Evolutionary conservation across 1,284 basidiomycete genomes (phyloP).

Genomic region (Cryptococcus sp.): DNA sequence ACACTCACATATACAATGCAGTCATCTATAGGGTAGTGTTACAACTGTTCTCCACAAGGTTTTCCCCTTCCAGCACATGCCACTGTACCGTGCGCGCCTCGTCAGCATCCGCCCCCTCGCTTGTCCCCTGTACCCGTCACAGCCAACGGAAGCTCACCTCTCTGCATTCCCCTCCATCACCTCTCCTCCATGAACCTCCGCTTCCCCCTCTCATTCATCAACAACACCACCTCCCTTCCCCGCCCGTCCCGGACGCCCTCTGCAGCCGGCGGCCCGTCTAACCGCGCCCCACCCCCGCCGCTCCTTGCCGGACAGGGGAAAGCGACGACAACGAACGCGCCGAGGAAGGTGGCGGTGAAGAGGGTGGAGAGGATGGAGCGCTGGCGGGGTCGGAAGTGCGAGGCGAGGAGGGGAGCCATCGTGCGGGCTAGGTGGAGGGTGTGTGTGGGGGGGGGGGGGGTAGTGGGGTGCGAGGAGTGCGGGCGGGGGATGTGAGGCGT

Average conservation of each 20-base stretch:
- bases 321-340: constrained; percentile 47
- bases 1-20: background rate
- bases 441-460: background rate
- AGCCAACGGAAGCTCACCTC: too few relatives aligned
- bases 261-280: constrained; percentile 1
- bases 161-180: background rate
- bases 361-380: constrained; percentile 48
- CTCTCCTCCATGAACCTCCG: constrained; percentile 46
- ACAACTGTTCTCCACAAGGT: background rate
- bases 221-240: constrained; percentile 41
- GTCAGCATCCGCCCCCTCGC: background rate
- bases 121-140: too few relatives aligned
- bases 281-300: constrained; percentile 1
- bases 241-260: background rate
- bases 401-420: constrained; percentile 50
- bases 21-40: background rate
- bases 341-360: constrained; percentile 49
- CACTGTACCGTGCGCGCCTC: background rate
- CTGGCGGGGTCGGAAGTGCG: constrained; percentile 47
- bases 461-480: background rate
- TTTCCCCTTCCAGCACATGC: background rate
- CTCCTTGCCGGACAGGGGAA: constrained; percentile 48
- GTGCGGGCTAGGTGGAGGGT: background rate
- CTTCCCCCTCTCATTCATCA: constrained; percentile 49
- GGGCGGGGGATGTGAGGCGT: background rate